Base-by-base conservation (phyloP, 2,329 filamentous ascomycete species). In the Coniochaeta sp. region DNA sequence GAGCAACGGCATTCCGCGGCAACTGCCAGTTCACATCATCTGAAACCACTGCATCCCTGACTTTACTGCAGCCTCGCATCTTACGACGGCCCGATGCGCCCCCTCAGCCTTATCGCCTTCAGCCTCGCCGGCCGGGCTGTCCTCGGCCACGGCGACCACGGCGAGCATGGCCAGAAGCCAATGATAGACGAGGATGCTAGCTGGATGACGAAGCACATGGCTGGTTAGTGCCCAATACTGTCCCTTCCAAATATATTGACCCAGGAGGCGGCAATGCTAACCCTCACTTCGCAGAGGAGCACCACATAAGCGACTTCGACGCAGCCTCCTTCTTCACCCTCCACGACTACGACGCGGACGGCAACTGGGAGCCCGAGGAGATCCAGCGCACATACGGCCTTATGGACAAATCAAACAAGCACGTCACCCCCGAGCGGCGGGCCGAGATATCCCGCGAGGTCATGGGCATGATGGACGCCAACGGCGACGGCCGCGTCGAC, bases 311-410 rank as follows among this genome's bases (percentile, higher is more conserved):
- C 60, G 77, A 80, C 63, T 97, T 95, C 72, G 94, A 97, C 69
- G 75, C 86, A 7, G 81, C 78, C 49, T 89, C 91, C 58, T 97
- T 97, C 80, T 97, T 97, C 75, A 78, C 81, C 22, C 82, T 99
- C 3, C 94, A 99, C 81, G 94, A 99, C 72, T 99, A 89, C 77
- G 89, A 97, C 70, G 77, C 75, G 65, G 89, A 87, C 62, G 89
- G 89, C 51, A 71, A 75, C 60, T 96, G 91, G 91, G 86, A 90
- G 50, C 68, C 75, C 49, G 78, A 86, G 50, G 94, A 99, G 71
- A 84, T 99, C 52, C 80, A 87, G 60, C 88, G 90, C 60, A 92
- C 87, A 1, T 97, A 97, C 71, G 94, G 94, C 45, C 81, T 97
- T 55, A 81, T 81, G 65, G 82, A 86, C 69, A 74, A 78, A 27